Base-by-base conservation (phyloP, 768 basidiomycete species). In the Vararia minispora region DNA sequence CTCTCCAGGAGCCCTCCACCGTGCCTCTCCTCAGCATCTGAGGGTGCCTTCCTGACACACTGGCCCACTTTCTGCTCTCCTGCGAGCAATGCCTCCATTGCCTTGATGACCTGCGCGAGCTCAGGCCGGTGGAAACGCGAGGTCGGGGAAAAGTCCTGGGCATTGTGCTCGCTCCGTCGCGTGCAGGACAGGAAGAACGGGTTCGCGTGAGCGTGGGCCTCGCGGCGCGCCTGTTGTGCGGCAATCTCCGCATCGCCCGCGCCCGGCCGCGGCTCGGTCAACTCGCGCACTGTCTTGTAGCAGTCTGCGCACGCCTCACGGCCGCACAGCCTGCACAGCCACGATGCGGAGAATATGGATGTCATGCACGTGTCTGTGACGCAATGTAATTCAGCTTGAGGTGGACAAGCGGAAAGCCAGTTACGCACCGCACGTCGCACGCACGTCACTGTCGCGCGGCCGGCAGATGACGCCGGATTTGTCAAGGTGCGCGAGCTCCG, bases 261-360 rank as follows among this genome's bases (percentile, higher is more conserved):
- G 23, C 63, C 66, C 2, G 64, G 58, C 21, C 63, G 65, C 43
- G 71, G 72, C 42, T 63, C 59, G 7, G 79, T 85, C 25, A 83
- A 60, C 11, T 77, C 74, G 39, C 63, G 59, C 37, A 92, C 74
- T 46, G 74, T 78, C 20, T 69, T 64, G 51, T 74, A 85, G 54
- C 92, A 95, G 43, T 87, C 83, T 1, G 77, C 67, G 54, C 92
- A 97, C 7, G 84, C 76, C 58, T 95, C 92, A 8, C 87, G 76
- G 4, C 88, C 92, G 56, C 92, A 97, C 27, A 74, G 54, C n/a
- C 82, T 71, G 55, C 90, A 94, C 73, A 92, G 84, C 77, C 85
- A 94, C 22, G 78, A 82, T 41, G 76, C 78, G 5, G 83, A 81
- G 58, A 94, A 94, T 41, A 94, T 76, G 10, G 90, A 92, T 4